A percentile compares a stretch with the other conserved stretches of the same genome.
Evolutionary conservation across 306 rosid genomes (phyloP).

Genomic region (Echinosophora koreensis): DNA sequence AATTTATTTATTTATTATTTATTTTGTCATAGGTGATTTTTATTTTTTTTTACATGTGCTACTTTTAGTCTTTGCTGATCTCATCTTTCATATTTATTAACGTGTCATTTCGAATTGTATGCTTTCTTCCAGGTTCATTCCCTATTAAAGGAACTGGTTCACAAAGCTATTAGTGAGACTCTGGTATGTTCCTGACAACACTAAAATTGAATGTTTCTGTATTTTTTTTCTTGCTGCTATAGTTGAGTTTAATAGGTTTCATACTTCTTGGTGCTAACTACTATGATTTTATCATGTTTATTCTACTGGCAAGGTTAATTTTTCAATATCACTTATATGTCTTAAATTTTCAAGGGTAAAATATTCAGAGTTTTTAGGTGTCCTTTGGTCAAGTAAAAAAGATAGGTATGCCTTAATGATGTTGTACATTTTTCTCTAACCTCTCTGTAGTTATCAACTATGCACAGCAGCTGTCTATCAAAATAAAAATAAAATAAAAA

Average conservation of each 20-base stretch:
- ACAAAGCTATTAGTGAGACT: conserved; percentile 88
- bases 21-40: conserved; percentile 9
- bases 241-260: conserved; percentile 20
- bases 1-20: background rate
- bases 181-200: conserved; percentile 59
- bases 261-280: background rate
- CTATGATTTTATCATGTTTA: conserved; percentile 2
- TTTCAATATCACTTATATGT: conserved; percentile 6
- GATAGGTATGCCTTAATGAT: conserved; percentile 8
- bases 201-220: conserved; percentile 23
- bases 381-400: background rate
- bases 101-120: conserved; percentile 38
- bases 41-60: background rate
- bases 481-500: too few relatives aligned
- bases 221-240: conserved; percentile 8
- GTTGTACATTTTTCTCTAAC: background rate
- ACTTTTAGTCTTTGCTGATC: conserved; percentile 6
- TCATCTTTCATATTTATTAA: conserved; percentile 34
- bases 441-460: background rate
- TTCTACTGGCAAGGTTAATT: conserved; percentile 23
- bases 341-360: conserved; percentile 24
- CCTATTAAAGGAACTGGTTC: conserved; percentile 84
- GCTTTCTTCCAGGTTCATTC: conserved; percentile 72
- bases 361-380: background rate
- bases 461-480: background rate